Conservation (phyloP, 169 alveolate genomes). For the Plasmodium ovale region DNA sequence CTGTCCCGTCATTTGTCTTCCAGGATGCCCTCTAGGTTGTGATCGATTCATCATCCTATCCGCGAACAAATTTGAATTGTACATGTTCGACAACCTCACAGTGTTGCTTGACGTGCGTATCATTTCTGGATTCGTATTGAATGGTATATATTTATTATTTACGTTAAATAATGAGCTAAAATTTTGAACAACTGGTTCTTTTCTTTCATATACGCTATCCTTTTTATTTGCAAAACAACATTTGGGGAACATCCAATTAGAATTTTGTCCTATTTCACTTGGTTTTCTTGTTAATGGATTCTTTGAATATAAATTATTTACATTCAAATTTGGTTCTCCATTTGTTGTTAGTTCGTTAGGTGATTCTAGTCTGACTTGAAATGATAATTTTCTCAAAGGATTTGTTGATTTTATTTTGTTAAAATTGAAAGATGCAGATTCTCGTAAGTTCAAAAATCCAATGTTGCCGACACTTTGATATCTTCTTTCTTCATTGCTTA, state of each 20-base stretch:
- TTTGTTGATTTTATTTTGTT: conserved; percentile 12
- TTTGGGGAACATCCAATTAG: conserved; percentile 51
- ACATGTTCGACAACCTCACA: conserved; percentile 45
- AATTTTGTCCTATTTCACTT: conserved; percentile 6
- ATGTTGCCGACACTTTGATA: conserved; percentile 13
- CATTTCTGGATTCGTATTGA: background rate
- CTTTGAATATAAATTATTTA: conserved; percentile 42
- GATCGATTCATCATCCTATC: background rate
- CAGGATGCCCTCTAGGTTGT: background rate
- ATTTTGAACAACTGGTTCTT: conserved; percentile 50
- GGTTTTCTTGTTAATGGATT: conserved; percentile 1
- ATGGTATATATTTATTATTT: conserved; percentile 66
- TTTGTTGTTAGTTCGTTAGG: conserved; percentile 12
- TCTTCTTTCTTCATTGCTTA: conserved; percentile 12
- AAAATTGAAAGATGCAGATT: conserved; percentile 28
- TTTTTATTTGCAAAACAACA: conserved; percentile 33
- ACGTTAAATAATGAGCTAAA: conserved; percentile 65
- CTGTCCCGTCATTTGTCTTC: background rate
- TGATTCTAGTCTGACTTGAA: conserved; percentile 28
- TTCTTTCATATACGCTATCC: conserved; percentile 18
- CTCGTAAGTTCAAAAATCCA: conserved; percentile 22
- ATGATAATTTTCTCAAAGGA: conserved; percentile 47
- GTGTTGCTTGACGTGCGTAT: conserved; percentile 10
- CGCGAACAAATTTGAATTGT: conserved; percentile 43
- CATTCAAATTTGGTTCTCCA: conserved; percentile 20